Conservation (phyloP, 768 basidiomycete species). For the Phallus indusiatus region DNA sequence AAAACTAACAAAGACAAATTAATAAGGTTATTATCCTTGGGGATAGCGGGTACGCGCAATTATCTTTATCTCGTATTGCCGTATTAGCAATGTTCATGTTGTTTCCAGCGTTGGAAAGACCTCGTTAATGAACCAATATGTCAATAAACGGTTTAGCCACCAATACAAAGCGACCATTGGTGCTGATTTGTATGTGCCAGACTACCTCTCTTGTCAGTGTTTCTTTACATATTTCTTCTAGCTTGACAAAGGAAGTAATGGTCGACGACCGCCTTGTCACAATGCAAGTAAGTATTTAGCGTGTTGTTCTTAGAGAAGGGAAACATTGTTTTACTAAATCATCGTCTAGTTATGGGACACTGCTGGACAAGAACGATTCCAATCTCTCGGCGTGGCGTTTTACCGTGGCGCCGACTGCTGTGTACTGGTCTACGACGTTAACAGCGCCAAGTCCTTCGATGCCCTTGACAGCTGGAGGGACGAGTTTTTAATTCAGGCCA, state of each 20-base stretch:
- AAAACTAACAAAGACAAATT: slow-evolving; percentile 8
- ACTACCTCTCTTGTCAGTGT: slow-evolving; percentile 14
- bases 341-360: slow-evolving; percentile 90
- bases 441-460: slow-evolving; percentile 97
- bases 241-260: slow-evolving; percentile 97
- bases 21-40: slow-evolving; percentile 94
- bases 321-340: neutral
- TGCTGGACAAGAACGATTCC: slow-evolving; percentile 98
- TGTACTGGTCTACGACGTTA: slow-evolving; percentile 98
- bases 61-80: neutral
- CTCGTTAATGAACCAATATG: slow-evolving; percentile 99
- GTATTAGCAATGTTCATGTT: neutral
- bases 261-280: slow-evolving; percentile 97
- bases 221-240: slow-evolving; percentile 23
- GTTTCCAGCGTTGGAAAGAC: slow-evolving; percentile 90
- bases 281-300: slow-evolving; percentile 69
- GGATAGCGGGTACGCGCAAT: slow-evolving; percentile 76
- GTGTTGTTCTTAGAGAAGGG: neutral
- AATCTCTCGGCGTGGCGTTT: slow-evolving; percentile 97
- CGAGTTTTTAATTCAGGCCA: slow-evolving; percentile 98
- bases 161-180: slow-evolving; percentile 99
- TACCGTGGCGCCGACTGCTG: slow-evolving; percentile 99
- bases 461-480: slow-evolving; percentile 99
- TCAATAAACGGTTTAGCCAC: slow-evolving; percentile 98
- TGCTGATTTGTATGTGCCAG: slow-evolving; percentile 75